A percentile compares a stretch with the other conserved stretches of the same genome.
Conservation (phyloP, 768 basidiomycete genomes). For the Tricholoma bakamatsutake region DNA sequence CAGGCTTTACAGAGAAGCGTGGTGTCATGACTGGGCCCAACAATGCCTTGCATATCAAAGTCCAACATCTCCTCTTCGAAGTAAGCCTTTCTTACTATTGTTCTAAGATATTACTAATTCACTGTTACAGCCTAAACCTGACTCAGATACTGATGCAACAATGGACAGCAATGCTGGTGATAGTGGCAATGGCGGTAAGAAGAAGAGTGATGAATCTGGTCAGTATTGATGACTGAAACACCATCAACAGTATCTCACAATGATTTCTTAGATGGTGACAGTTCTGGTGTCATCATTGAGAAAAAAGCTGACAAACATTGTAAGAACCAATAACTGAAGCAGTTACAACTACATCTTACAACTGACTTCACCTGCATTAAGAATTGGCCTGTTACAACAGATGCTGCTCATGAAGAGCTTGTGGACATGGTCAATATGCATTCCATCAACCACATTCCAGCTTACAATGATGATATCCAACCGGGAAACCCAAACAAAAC, state of each 20-base stretch:
- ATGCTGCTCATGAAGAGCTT: background rate
- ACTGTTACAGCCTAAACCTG: too few relatives aligned
- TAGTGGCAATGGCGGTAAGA: background rate
- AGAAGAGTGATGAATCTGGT: background rate
- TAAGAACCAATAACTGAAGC: background rate
- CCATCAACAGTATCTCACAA: background rate
- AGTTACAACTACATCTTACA: background rate
- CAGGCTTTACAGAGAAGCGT: too few relatives aligned
- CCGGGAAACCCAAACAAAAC: too few relatives aligned
- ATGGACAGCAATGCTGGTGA: too few relatives aligned
- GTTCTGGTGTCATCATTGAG: background rate
- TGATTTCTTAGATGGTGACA: background rate
- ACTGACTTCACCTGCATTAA: background rate
- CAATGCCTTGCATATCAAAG: too few relatives aligned
- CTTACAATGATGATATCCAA: too few relatives aligned
- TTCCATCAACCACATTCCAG: background rate
- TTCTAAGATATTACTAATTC: too few relatives aligned
- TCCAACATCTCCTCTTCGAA: too few relatives aligned
- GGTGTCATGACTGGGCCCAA: too few relatives aligned
- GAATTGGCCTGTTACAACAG: background rate
- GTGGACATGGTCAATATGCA: background rate
- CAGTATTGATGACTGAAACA: background rate
- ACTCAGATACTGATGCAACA: too few relatives aligned
- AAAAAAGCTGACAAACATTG: background rate
- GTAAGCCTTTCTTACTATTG: too few relatives aligned